Conservation (phyloP, 768 basidiomycete genomes). For the Piloderma croceum region DNA sequence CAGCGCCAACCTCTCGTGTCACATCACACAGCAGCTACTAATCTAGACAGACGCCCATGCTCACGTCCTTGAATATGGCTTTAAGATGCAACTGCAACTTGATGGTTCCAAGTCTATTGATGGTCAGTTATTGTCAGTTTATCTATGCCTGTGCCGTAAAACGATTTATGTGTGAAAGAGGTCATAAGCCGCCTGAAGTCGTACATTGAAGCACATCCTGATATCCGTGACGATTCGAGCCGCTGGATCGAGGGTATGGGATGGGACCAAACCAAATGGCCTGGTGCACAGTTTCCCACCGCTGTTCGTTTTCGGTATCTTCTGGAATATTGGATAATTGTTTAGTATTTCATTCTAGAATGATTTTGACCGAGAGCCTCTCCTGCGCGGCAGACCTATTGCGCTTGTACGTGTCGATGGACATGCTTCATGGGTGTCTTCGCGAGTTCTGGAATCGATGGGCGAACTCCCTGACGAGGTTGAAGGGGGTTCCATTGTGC, state of each 20-base stretch:
- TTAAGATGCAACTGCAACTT: conserved; percentile 60
- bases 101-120: conserved; percentile 50
- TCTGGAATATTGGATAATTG: neutral
- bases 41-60: conserved; percentile 64
- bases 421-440: conserved; percentile 86
- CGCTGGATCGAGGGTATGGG: conserved; percentile 83
- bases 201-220: conserved; percentile 55
- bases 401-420: conserved; percentile 72
- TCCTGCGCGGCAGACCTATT: conserved; percentile 67
- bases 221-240: conserved; percentile 44
- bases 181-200: conserved; percentile 54
- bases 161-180: too few species aligned
- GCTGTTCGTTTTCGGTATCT: conserved; percentile 41
- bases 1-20: neutral
- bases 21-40: neutral
- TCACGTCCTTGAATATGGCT: conserved; percentile 71
- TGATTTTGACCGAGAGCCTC: conserved; percentile 65
- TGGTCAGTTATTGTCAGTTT: conserved; percentile 34
- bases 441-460: conserved; percentile 60
- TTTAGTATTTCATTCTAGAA: conserved; percentile 35
- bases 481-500: conserved; percentile 63
- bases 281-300: conserved; percentile 57
- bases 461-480: conserved; percentile 54
- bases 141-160: too few species aligned
- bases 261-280: conserved; percentile 90